Evolutionary conservation across 495 filamentous ascomycete species (phyloP), one percentile per base, ranked within the genome.

Genomic region (Xylaria intraflava): DNA sequence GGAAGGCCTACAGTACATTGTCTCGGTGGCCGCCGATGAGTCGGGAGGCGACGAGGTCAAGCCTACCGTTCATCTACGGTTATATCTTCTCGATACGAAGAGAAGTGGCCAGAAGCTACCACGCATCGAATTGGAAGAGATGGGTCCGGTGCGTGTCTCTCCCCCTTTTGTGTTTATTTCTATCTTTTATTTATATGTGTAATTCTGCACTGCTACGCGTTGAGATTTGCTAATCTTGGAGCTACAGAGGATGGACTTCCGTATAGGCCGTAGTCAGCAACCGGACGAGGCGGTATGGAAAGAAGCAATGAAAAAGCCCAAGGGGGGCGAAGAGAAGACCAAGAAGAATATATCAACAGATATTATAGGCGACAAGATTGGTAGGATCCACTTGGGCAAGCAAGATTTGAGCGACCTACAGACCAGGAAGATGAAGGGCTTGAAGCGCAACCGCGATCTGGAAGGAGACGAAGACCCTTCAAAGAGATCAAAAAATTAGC

Each of bases 351-450:
- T 97, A 57, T 76, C 79, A 54, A 95, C 87, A 57, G 92, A 96
- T 67, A 71, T 84, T 39, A 86, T 98, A 56, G 93, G 94, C 66
- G 94, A 98, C 66, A 96, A 97, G 82, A 73, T 97, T 48, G 93
- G 94, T 49, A 81, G 90, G 51, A 89, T 98, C 50, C 94, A 98
- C 73, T 69, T 93, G 24, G 89, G 86, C 65, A 90, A 87, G 77
- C 89, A 96, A 71, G 92, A 97, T 72, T 77, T 98, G 31, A 77
- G 74, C 53, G 79, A 84, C 55, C 67, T 98, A 70, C 93, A 97
- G 81, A 96, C 89, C 41, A 81, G 93, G 65, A 98, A 98, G 84
- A 96, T 98, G 91, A 98, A 98, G 83, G 93, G 93, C 53, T 69
- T 98, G 58, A 97, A 97, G 81, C 77, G 94, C 46, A 78, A 78